phyloP scores from a whole-genome alignment of 441 rosid species.

The Daphne laureola region DNA sequence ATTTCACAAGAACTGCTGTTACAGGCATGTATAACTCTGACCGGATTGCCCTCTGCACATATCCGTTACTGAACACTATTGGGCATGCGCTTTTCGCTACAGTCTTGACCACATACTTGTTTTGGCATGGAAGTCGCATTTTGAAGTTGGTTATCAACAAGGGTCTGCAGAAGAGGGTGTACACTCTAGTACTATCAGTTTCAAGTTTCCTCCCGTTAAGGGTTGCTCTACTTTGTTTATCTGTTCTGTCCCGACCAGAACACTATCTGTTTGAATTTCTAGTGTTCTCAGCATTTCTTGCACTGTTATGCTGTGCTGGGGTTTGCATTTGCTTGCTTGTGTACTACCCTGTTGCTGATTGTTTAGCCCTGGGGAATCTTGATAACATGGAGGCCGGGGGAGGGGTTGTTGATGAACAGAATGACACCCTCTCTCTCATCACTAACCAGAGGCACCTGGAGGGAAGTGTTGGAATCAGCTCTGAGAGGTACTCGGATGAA shows the following conservation, averaged over 20 bases:
- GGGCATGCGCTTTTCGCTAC: constrained; percentile 62
- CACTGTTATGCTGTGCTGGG: constrained; percentile 63
- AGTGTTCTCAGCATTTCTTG: constrained; percentile 72
- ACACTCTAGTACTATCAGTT: constrained; percentile 67
- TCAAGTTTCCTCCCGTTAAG: constrained; percentile 82
- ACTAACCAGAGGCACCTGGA: constrained; percentile 50
- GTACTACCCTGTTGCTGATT: constrained; percentile 83
- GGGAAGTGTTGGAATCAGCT: constrained; percentile 44
- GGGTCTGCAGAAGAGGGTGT: constrained; percentile 81
- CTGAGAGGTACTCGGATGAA: constrained; percentile 43
- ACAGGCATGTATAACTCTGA: constrained; percentile 23
- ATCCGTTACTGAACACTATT: constrained; percentile 77
- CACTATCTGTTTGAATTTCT: constrained; percentile 65
- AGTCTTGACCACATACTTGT: constrained; percentile 56
- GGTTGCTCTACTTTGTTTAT: constrained; percentile 76
- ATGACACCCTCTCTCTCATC: constrained; percentile 52
- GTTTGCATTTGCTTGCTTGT: constrained; percentile 78
- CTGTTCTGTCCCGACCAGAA: constrained; percentile 69
- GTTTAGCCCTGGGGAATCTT: constrained; percentile 70
- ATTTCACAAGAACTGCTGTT: constrained; percentile 54
- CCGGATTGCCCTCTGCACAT: constrained; percentile 57
- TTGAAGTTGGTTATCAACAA: constrained; percentile 77
- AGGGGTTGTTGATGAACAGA: constrained; percentile 44
- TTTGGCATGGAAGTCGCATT: constrained; percentile 78
- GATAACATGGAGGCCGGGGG: constrained; percentile 55